phyloP scores from a whole-genome alignment of 345 rosid species.

The Kernera saxatilis region DNA sequence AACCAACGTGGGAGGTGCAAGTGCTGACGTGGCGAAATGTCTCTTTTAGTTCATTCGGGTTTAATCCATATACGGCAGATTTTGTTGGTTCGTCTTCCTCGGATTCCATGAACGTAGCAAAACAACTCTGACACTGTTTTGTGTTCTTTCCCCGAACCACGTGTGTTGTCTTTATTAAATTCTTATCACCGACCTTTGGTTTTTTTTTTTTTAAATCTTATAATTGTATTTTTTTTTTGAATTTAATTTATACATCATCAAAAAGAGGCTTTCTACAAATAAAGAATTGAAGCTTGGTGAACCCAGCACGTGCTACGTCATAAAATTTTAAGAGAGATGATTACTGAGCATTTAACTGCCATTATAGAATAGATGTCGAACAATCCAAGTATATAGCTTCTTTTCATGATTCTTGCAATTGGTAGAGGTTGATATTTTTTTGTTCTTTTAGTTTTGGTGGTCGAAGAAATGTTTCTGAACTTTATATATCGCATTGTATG shows the following conservation, averaged over 20 bases:
- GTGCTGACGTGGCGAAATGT: conserved; percentile 32
- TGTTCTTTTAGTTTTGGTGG: background rate
- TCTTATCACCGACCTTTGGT: background rate
- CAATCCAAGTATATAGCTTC: background rate
- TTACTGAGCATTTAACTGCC: background rate
- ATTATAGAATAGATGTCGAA: background rate
- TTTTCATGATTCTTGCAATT: background rate
- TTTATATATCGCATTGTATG: background rate
- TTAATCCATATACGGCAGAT: background rate
- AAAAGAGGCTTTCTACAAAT: conserved; percentile 5
- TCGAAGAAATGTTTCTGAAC: background rate
- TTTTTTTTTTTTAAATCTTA: background rate
- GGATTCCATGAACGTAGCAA: conserved; percentile 14
- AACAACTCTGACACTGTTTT: conserved; percentile 15
- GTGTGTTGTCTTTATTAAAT: background rate
- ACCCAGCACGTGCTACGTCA: conserved; percentile 1
- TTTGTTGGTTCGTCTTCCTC: background rate
- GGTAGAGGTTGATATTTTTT: no score
- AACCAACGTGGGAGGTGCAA: background rate
- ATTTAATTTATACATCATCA: background rate
- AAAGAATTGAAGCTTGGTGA: background rate
- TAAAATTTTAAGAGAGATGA: background rate
- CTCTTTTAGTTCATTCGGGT: background rate
- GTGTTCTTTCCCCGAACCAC: conserved; percentile 5
- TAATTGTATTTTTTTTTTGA: background rate